Conservation (phyloP, 805 yeast genomes). For the Kluyveromyces wickerhamii region DNA sequence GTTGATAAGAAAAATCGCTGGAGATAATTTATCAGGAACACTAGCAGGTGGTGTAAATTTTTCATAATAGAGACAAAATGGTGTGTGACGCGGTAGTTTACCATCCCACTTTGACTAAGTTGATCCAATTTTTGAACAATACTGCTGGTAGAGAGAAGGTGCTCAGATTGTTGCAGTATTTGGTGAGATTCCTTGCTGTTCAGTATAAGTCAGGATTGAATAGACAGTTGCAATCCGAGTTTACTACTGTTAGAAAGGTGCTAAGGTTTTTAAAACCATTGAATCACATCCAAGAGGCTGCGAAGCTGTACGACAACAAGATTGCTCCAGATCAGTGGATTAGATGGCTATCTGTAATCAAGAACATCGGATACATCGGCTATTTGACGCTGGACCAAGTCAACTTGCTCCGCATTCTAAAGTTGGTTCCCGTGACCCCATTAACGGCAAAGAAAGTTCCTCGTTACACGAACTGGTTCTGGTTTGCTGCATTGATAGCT, state of each 20-base stretch:
- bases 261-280: constrained; percentile 79
- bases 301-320: constrained; percentile 61
- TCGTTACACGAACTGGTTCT: constrained; percentile 57
- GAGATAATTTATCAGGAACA: too few relatives aligned
- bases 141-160: constrained; percentile 76
- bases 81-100: constrained; percentile 60
- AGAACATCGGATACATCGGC: constrained; percentile 54
- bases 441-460: constrained; percentile 43
- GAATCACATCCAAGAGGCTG: constrained; percentile 60
- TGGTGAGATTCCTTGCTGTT: constrained; percentile 63
- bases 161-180: constrained; percentile 71
- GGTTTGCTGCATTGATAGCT: constrained; percentile 65
- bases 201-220: constrained; percentile 46
- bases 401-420: constrained; percentile 42
- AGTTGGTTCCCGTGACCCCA: constrained; percentile 44
- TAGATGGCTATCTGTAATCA: constrained; percentile 29
- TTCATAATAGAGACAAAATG: too few relatives aligned
- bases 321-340: constrained; percentile 45
- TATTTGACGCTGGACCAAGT: constrained; percentile 59
- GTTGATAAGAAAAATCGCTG: too few relatives aligned
- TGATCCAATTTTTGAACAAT: constrained; percentile 56
- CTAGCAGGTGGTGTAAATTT: too few relatives aligned
- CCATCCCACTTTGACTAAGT: constrained; percentile 62
- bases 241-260: constrained; percentile 71
- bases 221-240: constrained; percentile 50